Base-by-base conservation (phyloP, 495 filamentous ascomycete species). In the Talaromyces thailandensis region DNA sequence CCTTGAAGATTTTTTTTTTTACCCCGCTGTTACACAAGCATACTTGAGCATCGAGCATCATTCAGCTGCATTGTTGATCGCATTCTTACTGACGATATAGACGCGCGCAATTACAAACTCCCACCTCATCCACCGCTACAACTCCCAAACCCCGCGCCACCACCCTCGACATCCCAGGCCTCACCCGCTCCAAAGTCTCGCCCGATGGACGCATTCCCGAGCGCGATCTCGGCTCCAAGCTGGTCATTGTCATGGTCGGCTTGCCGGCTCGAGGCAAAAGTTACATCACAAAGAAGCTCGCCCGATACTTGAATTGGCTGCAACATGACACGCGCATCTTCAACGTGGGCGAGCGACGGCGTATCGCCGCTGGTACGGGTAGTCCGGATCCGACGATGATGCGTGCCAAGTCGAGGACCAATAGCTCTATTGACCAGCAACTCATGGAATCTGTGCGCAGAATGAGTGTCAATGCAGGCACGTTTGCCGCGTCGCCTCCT, bases 211-310 rank as follows among this genome's bases (percentile, higher is more conserved):
- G 88, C 57, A 98, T 98, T 64, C 86, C 94, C 62, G 86, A 92
- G 65, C 81, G 92, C 62, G 94, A 98, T 80, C 86, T 98, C 56
- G 94, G 92, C 24, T 86, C 93, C 18, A 98, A 98, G 79, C 79
- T 98, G 66, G 92, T 97, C 67, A 94, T 98, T 69, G 88, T 98
- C 68, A 98, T 98, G 94, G 94, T 98, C 56, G 94, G 94, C 63
- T 80, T 98, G 58, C 94, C 94, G 0, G 94, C 94, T 1, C 79
- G 94, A 64, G 94, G 94, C 60, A 98, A 98, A 76, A 96, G 92
- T 62, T 98, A 98, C 74, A 92, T 98, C 67, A 97, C 93, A 60
- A 97, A 96, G 80, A 98, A 98, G 78, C 81, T 98, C 52, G 89
- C 92, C 25, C 84, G 94, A 56, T 98, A 98, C 67, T 77, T 98